Percentiles rank a stretch among this genome's conserved stretches.
Conservation (phyloP, 306 rosid genomes). For the Quercus glauca region DNA sequence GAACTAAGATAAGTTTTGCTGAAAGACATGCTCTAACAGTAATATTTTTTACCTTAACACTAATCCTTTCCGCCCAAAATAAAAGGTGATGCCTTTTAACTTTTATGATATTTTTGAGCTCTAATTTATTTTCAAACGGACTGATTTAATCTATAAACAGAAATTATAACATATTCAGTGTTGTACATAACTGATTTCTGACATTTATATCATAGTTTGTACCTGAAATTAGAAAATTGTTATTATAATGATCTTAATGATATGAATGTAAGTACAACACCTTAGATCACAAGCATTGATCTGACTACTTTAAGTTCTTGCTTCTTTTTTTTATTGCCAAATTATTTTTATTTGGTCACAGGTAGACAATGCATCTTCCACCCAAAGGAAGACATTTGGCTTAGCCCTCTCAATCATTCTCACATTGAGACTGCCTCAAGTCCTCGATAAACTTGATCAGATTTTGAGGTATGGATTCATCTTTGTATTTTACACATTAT, state of each 20-base stretch:
- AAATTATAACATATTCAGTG: not conserved
- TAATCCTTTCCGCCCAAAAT: too few relatives aligned
- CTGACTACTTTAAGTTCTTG: conserved; percentile 21
- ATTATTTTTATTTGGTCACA: conserved; percentile 30
- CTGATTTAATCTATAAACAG: not conserved
- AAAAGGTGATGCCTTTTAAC: not conserved
- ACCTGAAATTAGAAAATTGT: not conserved
- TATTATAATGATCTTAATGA: not conserved
- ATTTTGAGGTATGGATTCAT: conserved; percentile 66
- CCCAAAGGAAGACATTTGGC: conserved; percentile 85
- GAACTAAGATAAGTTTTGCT: not conserved
- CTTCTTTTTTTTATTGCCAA: not conserved
- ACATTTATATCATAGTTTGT: not conserved
- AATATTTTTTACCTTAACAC: not conserved
- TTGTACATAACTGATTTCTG: not conserved
- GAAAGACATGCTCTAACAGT: not conserved
- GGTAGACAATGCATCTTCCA: conserved; percentile 86
- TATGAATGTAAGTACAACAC: not conserved
- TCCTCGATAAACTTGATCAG: conserved; percentile 90
- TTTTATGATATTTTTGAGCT: not conserved
- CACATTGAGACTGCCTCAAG: conserved; percentile 87
- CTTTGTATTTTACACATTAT: conserved; percentile 14
- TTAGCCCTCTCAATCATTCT: conserved; percentile 84
- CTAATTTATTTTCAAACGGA: not conserved
- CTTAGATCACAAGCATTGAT: not conserved